A percentile compares a stretch with the other conserved stretches of the same genome.
phyloP scores from a whole-genome alignment of 2,329 filamentous ascomycete species.

The Pseudogymnoascus sp. region DNA sequence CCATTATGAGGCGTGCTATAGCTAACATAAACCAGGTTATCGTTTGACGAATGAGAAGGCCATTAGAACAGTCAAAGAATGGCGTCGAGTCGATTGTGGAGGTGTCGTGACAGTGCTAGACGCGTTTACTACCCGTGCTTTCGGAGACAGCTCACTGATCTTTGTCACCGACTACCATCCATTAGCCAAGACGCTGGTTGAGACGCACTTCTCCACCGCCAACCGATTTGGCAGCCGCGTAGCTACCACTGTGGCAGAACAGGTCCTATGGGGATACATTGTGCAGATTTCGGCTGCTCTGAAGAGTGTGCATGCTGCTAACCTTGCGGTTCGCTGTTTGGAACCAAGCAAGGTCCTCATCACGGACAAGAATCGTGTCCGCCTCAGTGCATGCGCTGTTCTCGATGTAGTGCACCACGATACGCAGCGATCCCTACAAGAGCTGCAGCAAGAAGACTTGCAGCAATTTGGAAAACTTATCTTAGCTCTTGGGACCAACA shows the following conservation, averaged over 20 bases:
- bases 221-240: conserved; percentile 32
- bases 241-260: conserved; percentile 51
- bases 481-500: conserved; percentile 71
- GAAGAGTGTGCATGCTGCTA: conserved; percentile 72
- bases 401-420: conserved; percentile 86
- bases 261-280: conserved; percentile 82
- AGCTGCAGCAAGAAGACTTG: conserved; percentile 84
- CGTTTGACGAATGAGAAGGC: conserved; percentile 82
- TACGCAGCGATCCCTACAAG: conserved; percentile 54
- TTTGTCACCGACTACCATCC: conserved; percentile 93
- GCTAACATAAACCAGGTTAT: conserved; percentile 48
- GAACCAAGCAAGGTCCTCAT: conserved; percentile 83
- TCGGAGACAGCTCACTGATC: conserved; percentile 89
- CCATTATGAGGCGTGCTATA: not conserved
- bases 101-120: conserved; percentile 82
- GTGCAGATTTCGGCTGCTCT: conserved; percentile 85
- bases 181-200: conserved; percentile 78
- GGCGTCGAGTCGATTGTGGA: conserved; percentile 77
- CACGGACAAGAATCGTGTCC: conserved; percentile 82
- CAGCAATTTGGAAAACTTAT: conserved; percentile 76
- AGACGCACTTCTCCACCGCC: conserved; percentile 57
- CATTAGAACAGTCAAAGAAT: conserved; percentile 77
- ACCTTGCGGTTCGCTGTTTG: conserved; percentile 77
- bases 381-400: conserved; percentile 80
- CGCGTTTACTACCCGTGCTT: conserved; percentile 86